Evolutionary conservation across 2,329 filamentous ascomycete species (phyloP).

Genomic region (Ophiobolus disseminans): DNA sequence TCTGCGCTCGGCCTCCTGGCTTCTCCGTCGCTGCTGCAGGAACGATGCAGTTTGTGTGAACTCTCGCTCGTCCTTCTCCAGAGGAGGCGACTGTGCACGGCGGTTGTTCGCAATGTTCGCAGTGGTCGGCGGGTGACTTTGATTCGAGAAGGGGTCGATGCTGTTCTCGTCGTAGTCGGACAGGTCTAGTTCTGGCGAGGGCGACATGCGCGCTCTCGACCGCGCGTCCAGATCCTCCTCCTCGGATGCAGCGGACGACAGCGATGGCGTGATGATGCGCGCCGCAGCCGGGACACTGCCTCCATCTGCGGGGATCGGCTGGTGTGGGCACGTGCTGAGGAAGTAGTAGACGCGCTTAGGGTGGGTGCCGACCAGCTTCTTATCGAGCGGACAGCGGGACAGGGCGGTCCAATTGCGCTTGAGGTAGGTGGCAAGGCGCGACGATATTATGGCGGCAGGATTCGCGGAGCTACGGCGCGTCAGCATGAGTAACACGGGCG

Average conservation of each 20-base stretch:
- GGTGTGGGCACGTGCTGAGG: conserved; percentile 84
- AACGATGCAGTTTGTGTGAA: conserved; percentile 95
- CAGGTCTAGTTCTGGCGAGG: conserved; percentile 91
- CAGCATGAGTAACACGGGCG: conserved; percentile 46
- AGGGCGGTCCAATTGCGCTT: conserved; percentile 82
- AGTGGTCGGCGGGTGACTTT: conserved; percentile 50
- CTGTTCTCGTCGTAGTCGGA: conserved; percentile 81
- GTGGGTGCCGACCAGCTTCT: conserved; percentile 90
- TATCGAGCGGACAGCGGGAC: conserved; percentile 85
- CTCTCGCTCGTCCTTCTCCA: conserved; percentile 94
- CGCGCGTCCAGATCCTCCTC: conserved; percentile 67
- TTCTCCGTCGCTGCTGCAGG: conserved; percentile 67
- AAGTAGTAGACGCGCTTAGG: conserved; percentile 97
- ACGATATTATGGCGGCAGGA: conserved; percentile 92
- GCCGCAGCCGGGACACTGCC: conserved; percentile 58
- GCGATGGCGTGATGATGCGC: conserved; percentile 80
- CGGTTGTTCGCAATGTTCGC: conserved; percentile 63
- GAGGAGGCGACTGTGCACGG: conserved; percentile 81
- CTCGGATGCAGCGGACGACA: conserved; percentile 81
- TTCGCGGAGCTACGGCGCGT: conserved; percentile 79
- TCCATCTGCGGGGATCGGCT: conserved; percentile 75
- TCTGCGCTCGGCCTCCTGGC: conserved; percentile 48
- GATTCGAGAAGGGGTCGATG: conserved; percentile 65
- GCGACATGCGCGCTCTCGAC: conserved; percentile 73
- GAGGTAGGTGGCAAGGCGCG: conserved; percentile 85